Percentiles rank a stretch among this genome's conserved stretches.
Evolutionary conservation across 768 basidiomycete species (phyloP).

Genomic region (Pulveroboletus sp.): DNA sequence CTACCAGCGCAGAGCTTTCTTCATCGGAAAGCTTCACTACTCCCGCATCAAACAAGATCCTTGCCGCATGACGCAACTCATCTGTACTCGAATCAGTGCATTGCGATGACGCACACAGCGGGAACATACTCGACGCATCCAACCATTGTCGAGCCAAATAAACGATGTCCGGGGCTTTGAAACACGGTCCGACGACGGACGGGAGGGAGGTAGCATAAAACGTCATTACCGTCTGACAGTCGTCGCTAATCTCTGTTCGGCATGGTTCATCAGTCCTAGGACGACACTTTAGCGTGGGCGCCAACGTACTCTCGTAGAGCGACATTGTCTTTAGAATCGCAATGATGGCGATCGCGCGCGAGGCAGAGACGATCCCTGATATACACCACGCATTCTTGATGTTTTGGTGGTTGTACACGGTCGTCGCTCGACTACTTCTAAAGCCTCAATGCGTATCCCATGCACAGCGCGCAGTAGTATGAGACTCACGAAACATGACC

Average conservation of each 20-base stretch:
- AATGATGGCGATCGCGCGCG: slow-evolving; percentile 62
- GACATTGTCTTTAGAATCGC: slow-evolving; percentile 66
- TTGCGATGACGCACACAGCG: neutral
- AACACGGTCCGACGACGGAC: slow-evolving; percentile 54
- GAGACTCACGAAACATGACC: slow-evolving; percentile 50
- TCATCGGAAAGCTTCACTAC: slow-evolving; percentile 65
- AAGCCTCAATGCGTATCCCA: neutral
- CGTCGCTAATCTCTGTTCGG: slow-evolving; percentile 57
- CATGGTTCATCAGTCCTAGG: neutral
- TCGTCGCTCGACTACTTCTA: slow-evolving; percentile 31
- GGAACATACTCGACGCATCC: slow-evolving; percentile 58
- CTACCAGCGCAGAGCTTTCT: slow-evolving; percentile 54
- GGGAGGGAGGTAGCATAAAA: slow-evolving; percentile 78
- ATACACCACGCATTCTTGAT: slow-evolving; percentile 63
- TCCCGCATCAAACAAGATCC: slow-evolving; percentile 73
- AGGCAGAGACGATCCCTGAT: slow-evolving; percentile 66
- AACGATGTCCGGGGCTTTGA: slow-evolving; percentile 64
- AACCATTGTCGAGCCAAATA: slow-evolving; percentile 77
- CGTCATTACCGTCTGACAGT: slow-evolving; percentile 67
- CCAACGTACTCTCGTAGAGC: slow-evolving; percentile 59
- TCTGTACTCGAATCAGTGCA: slow-evolving; percentile 35
- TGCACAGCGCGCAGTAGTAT: neutral
- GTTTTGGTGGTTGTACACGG: slow-evolving; percentile 37
- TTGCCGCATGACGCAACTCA: slow-evolving; percentile 74
- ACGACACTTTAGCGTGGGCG: neutral